Base-by-base conservation (phyloP, 768 basidiomycete genomes). In the Suillus lakei region DNA sequence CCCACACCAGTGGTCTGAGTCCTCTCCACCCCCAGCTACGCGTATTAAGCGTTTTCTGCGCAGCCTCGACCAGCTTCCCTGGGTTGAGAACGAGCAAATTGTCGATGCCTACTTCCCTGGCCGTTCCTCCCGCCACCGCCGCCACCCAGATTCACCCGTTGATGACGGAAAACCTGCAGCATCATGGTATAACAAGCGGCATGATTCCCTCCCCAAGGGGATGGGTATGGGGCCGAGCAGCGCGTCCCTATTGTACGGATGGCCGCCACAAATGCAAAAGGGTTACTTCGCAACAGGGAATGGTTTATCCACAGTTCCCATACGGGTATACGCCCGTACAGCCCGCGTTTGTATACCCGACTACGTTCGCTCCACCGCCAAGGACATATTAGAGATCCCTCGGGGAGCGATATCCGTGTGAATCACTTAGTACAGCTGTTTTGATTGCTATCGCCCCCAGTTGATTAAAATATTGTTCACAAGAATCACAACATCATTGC, bases 41-140 rank as follows among this genome's bases (percentile, higher is more conserved):
- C 81, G 81, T 5, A 8, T 83, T 23, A 72, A 75, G 7, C 71
- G 76, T 16, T 78, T 85, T 59, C 56, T 81, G 10, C 61, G 70
- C 4, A 69, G 69, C 6, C n/a, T 85, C 16, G 77, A 82, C 34
- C 66, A 68, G 0, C 75, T 86, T 1, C 85, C 85, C 4, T 85
- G 85, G 85, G 68, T 83, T 1, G 74, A 79, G 0, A 68, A 73
- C 0, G 73, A 76, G 4, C 80, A 83, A 43, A 79, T 83, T 55
- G 83, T 83, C 4, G 75, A 76, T 26, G 80, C 81, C 64, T 84
- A 85, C 67, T 74, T 82, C 63, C 84, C 84, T 0, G 79, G 79
- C 2, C 32, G 55, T 41, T 74, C 64, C 2, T 66, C 67, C 12
- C 69, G 76, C 12, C 67, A 67, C 43, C 67, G 56, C 16, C 36